Conservation (phyloP, 495 filamentous ascomycete genomes). For the Friedmanniomyces simplex region DNA sequence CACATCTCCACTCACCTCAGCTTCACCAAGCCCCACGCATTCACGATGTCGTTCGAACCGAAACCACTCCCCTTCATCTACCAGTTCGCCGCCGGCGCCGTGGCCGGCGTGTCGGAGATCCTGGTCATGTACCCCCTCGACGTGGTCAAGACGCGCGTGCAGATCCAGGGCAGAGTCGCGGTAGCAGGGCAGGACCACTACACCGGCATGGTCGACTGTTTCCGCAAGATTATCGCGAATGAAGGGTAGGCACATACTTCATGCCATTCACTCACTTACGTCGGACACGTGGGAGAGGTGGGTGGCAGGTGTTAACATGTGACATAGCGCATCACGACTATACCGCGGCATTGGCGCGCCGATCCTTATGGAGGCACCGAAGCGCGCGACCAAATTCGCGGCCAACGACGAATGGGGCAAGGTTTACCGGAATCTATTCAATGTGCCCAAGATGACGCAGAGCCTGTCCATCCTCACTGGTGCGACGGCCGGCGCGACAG, state of each 20-base stretch:
- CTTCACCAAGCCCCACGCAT: background rate
- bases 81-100: slow-evolving; percentile 77
- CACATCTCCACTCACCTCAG: background rate
- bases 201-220: slow-evolving; percentile 95
- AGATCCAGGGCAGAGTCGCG: slow-evolving; percentile 64
- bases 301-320: background rate
- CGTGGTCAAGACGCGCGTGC: slow-evolving; percentile 97
- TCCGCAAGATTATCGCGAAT: slow-evolving; percentile 86
- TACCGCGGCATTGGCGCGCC: slow-evolving; percentile 95
- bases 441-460: slow-evolving; percentile 77
- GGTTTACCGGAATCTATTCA: slow-evolving; percentile 78
- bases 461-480: slow-evolving; percentile 81
- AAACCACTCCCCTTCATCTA: slow-evolving; percentile 74
- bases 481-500: slow-evolving; percentile 88
- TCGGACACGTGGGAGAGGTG: background rate
- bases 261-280: background rate
- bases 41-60: slow-evolving; percentile 49
- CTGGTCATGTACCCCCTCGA: slow-evolving; percentile 83
- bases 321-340: slow-evolving; percentile 62
- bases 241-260: slow-evolving; percentile 58
- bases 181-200: slow-evolving; percentile 66
- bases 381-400: slow-evolving; percentile 96
- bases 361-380: slow-evolving; percentile 97
- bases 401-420: slow-evolving; percentile 97
- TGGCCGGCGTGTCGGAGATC: slow-evolving; percentile 79